Base-by-base conservation (phyloP, 257 asterid species). In the Capsicum chinense region DNA sequence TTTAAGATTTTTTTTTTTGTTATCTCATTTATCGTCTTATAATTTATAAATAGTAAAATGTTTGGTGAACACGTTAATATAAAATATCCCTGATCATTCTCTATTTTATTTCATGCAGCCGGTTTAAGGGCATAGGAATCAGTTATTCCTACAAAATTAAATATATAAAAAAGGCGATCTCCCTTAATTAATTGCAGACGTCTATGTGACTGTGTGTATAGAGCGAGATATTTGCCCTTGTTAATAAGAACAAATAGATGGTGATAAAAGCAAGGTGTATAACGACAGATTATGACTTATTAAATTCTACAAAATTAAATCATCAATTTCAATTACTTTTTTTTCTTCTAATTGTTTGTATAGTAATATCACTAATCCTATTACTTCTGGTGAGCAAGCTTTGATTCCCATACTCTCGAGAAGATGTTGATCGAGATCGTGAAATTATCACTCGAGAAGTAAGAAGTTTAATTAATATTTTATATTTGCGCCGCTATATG, bases 231-330 rank as follows among this genome's bases (percentile, higher is more conserved):
- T 81, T 52, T 66, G 81, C 21, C 68, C 67, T 82, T 80, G 86
- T 87, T 82, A 88, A 88, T 88, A 86, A 68, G 70, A 86, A 87
- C 93, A 90, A 92, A 87, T 84, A 83, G 90, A 90, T 85, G 90
- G 86, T 89, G 93, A 89, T 85, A 82, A 89, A 88, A 87, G 71
- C 88, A 84, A 90, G 71, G 81, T 21, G 63, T 68, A 39, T 71
- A 60, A 73, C 56, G 63, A 86, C 83, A 87, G 54, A 47, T 69
- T 66, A 66, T 57, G 68, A 50, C 74, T 73, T 84, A 89, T 88
- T 83, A 52, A 85, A 83, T 86, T 85, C 85, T 58, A 68, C 66
- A 56, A 78, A 79, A 74, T 64, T 83, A 54, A 59, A 69, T 80
- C n/a, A 7, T 21, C 9, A 2, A 26, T 26, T 21, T 64, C 44